Evolutionary conservation across 257 asterid species (phyloP).

Genomic region (Cinchona pubescens): DNA sequence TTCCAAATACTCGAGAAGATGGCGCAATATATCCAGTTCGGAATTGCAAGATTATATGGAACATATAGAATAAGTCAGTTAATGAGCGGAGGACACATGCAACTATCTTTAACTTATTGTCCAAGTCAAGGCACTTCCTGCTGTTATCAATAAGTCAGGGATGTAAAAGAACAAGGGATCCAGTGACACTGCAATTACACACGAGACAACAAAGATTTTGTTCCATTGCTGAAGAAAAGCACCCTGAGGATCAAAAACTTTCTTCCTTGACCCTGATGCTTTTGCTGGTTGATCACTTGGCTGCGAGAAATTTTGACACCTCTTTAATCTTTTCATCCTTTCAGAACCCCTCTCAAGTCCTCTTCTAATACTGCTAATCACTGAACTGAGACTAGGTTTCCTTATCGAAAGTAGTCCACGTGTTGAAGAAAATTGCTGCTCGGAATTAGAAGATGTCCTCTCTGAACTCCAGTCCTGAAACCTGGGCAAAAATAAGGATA

Average conservation of each 20-base stretch:
- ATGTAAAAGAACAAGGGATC: constrained; percentile 72
- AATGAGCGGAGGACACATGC: constrained; percentile 57
- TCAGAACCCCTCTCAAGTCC: constrained; percentile 31
- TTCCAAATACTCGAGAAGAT: constrained; percentile 55
- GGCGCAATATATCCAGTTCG: constrained; percentile 61
- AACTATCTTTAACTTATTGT: constrained; percentile 32
- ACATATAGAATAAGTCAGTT: constrained; percentile 47
- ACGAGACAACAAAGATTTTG: constrained; percentile 47
- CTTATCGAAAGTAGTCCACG: constrained; percentile 14
- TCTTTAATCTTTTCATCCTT: constrained; percentile 32
- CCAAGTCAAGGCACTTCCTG: constrained; percentile 43
- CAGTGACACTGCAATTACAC: constrained; percentile 45
- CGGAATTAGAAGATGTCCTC: constrained; percentile 19
- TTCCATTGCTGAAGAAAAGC: constrained; percentile 54
- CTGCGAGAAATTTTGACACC: constrained; percentile 13
- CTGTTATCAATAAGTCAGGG: constrained; percentile 40
- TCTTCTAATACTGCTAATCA: constrained; percentile 26
- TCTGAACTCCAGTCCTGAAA: constrained; percentile 41
- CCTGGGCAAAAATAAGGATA: constrained; percentile 26
- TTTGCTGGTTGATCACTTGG: constrained; percentile 15
- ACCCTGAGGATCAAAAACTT: constrained; percentile 55
- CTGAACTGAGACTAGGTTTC: constrained; percentile 30
- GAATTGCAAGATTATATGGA: constrained; percentile 58
- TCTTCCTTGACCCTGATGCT: constrained; percentile 18
- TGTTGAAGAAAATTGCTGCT: constrained; percentile 4